Percentiles rank a stretch among this genome's conserved stretches.
phyloP scores from a whole-genome alignment of 306 rosid genomes.

The Hylodesmum podocarpum region DNA sequence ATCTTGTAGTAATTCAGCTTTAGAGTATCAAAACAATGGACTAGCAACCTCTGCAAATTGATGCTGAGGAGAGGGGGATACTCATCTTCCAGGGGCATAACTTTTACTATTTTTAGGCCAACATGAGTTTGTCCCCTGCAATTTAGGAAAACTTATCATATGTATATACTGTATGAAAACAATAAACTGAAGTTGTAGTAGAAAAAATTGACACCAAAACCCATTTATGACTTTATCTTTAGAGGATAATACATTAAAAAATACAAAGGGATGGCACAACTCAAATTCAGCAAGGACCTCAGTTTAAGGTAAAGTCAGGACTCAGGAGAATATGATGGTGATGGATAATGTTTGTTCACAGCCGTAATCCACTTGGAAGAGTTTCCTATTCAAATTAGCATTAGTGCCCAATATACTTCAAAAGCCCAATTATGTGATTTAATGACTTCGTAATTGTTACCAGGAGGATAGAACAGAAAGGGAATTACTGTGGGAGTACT shows the following conservation, averaged over 20 bases:
- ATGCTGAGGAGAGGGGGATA: constrained; percentile 22
- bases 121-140: constrained; percentile 72
- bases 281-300: not conserved
- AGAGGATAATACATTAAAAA: not conserved
- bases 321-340: not conserved
- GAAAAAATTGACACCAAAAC: not conserved
- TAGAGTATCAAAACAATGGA: constrained; percentile 38
- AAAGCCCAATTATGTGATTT: not conserved
- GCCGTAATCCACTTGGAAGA: not conserved
- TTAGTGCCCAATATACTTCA: not conserved
- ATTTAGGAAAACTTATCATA: constrained; percentile 25
- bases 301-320: not conserved
- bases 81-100: constrained; percentile 49
- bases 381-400: not conserved
- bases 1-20: constrained; percentile 28
- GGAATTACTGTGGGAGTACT: not conserved
- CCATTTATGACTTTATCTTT: not conserved
- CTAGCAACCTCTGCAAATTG: constrained; percentile 26
- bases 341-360: not conserved
- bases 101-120: constrained; percentile 67
- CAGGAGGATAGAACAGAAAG: not conserved
- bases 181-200: not conserved
- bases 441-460: not conserved
- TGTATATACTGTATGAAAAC: not conserved
- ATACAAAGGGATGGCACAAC: not conserved